Conservation (phyloP, 2,329 filamentous ascomycete species). For the Orbilia javanica region DNA sequence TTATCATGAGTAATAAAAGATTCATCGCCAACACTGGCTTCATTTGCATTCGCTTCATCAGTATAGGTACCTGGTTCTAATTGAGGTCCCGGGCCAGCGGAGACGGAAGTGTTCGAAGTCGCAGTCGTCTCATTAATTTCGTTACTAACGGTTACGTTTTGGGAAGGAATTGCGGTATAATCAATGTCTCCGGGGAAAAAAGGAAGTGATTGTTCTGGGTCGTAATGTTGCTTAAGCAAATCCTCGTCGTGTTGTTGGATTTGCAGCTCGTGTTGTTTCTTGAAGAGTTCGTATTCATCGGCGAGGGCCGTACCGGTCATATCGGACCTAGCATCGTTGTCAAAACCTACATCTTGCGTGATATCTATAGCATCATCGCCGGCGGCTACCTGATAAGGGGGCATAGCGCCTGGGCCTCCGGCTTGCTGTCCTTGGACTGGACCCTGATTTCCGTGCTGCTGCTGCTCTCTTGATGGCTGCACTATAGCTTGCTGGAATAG, state of each 20-base stretch:
- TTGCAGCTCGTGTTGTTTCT: conserved; percentile 60
- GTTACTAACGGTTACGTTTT: conserved; percentile 15
- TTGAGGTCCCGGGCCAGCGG: conserved; percentile 49
- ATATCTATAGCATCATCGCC: conserved; percentile 59
- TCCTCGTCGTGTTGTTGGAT: conserved; percentile 61
- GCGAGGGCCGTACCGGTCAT: conserved; percentile 56
- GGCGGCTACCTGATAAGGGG: conserved; percentile 58
- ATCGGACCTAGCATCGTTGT: conserved; percentile 59
- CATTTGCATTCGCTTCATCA: conserved; percentile 51
- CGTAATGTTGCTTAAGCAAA: conserved; percentile 63
- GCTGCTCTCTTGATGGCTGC: conserved; percentile 41
- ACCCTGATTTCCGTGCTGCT: conserved; percentile 53
- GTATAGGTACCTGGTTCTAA: conserved; percentile 47
- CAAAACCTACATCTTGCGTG: conserved; percentile 59
- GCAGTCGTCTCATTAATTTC: conserved; percentile 39
- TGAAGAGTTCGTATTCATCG: conserved; percentile 62
- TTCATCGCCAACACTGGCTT: conserved; percentile 50
- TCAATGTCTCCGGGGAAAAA: conserved; percentile 49
- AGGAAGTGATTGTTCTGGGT: conserved; percentile 32
- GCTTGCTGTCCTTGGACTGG: conserved; percentile 58
- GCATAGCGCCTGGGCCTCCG: conserved; percentile 52
- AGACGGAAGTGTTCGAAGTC: conserved; percentile 28
- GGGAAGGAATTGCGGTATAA: conserved; percentile 4
- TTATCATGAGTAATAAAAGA: conserved; percentile 47
- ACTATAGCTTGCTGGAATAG: conserved; percentile 49